Base-by-base conservation (phyloP, 495 filamentous ascomycete genomes). In the Hypoxylon trugodes region DNA sequence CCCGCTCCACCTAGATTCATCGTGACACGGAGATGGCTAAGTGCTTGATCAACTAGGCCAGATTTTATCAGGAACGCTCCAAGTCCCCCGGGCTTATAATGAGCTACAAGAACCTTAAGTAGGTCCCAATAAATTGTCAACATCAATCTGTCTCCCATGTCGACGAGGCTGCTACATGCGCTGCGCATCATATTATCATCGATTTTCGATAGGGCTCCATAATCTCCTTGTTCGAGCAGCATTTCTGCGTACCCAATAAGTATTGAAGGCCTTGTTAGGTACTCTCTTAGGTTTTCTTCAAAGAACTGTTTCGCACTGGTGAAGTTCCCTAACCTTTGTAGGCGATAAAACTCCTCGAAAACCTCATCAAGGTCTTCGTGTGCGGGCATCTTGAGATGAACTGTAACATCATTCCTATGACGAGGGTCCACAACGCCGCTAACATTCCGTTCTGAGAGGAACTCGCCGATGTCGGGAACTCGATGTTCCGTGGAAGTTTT, bases 281-380 rank as follows among this genome's bases (percentile, higher is more conserved):
- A 49, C 2, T 66, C 50, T 10, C 36, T 51, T 15, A 69, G 53
- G 16, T 66, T 49, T 21, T 58, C 57, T 1, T 22, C 13, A 26
- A 69, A 69, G 18, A 58, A 42, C 9, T 28, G 13, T 16, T 19
- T 54, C 4, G 66, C 66, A 8, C 47, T 50, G 6, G 24, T 22
- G 21, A 69, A 69, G 46, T 66, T 22, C 0, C 66, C 66, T 7
- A 69, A 51, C 10, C 66, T 69, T 10, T 56, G 63, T 8, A 65
- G 36, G 28, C 66, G 61, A 30, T 10, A 43, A 19, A 65, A 22
- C 16, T 69, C 66, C 24, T 69, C 57, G 15, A 69, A 61, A 5
- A 2, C 40, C 5, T 61, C 50, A 16, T 61, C 56, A 4, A 66
- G 33, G 38, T 69, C 61, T 33, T 66, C 66, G 33, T 55, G 51